Conservation (phyloP, 306 rosid species). For the Rosa persica region DNA sequence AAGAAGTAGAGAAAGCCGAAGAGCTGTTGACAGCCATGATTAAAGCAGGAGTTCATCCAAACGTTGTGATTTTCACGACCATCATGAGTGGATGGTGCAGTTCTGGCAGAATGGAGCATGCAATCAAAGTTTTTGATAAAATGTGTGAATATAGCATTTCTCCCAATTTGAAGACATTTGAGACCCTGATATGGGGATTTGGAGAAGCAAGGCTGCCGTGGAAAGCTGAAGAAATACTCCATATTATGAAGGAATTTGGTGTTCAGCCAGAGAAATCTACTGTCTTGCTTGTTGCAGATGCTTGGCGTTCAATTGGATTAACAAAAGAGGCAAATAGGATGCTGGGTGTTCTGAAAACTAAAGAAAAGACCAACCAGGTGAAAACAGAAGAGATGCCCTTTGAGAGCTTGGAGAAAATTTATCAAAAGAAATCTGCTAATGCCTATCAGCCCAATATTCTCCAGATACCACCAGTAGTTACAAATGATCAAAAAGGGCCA, state of each 20-base stretch:
- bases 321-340: constrained; percentile 54
- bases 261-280: constrained; percentile 58
- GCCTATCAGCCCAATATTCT: constrained; percentile 38
- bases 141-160: constrained; percentile 56
- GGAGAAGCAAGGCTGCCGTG: constrained; percentile 64
- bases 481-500: constrained; percentile 45
- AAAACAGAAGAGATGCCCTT: constrained; percentile 30
- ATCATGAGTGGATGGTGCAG: constrained; percentile 75
- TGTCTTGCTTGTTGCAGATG: constrained; percentile 53
- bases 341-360: constrained; percentile 25
- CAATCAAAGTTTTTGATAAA: constrained; percentile 49
- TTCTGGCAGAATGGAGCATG: constrained; percentile 64
- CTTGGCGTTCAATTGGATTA: constrained; percentile 62
- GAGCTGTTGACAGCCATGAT: constrained; percentile 51
- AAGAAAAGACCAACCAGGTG: constrained; percentile 21
- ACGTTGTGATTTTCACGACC: constrained; percentile 66
- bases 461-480: constrained; percentile 42
- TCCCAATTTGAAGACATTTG: constrained; percentile 74
- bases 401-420: constrained; percentile 31
- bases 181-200: constrained; percentile 67
- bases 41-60: constrained; percentile 50
- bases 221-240: constrained; percentile 70
- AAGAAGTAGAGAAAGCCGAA: constrained; percentile 66
- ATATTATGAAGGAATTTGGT: constrained; percentile 50
- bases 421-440: constrained; percentile 38